Evolutionary conservation across 2,329 filamentous ascomycete species (phyloP), one percentile per base, ranked within the genome.

Genomic region (Canariomyces notabilis): DNA sequence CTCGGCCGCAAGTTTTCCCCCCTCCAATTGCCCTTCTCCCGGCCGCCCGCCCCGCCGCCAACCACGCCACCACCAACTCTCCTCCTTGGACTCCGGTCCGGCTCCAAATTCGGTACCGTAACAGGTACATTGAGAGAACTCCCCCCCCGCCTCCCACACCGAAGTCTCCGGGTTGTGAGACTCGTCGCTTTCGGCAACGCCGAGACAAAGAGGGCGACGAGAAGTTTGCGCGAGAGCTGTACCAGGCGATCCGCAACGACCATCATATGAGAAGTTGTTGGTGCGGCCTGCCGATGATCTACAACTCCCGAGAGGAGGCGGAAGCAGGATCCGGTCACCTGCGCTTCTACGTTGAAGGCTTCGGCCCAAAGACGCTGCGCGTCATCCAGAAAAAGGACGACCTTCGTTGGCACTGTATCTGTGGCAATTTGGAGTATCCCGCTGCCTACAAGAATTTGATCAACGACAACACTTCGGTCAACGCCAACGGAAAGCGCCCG

Each of bases 381-480:
- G 57, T 59, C 6, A 37, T 58, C 7, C 55, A 59, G 44, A 46
- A 44, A 5, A 52, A 55, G 48, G 34, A 51, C 40, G 58, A 60
- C 32, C 35, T 38, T 6, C 20, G 16, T 4, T 59, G 56, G 55
- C 52, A 58, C 39, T 60, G 58, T 48, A 19, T 20, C 14, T 58
- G 58, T 48, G 40, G 37, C 26, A 29, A 41, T 16, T 31, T 44
- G 29, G 37, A 48, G 4, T 44, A 49, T 35, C 40, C 46, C 34
- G 29, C 38, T 8, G 49, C 41, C 9, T 40, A 48, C 42, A 23
- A 34, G 18, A 15, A 35, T 14, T 32, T 50, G n/a, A 14, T 54
- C 19, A 54, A n/a, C n/a, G n/a, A n/a, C n/a, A n/a, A n/a, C n/a
- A n/a, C n/a, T 14, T 32, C 49, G n/a, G 11, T 54, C 19, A 54